Evolutionary conservation across 257 asterid genomes (phyloP).

Genomic region (Anisodus tanguticus): DNA sequence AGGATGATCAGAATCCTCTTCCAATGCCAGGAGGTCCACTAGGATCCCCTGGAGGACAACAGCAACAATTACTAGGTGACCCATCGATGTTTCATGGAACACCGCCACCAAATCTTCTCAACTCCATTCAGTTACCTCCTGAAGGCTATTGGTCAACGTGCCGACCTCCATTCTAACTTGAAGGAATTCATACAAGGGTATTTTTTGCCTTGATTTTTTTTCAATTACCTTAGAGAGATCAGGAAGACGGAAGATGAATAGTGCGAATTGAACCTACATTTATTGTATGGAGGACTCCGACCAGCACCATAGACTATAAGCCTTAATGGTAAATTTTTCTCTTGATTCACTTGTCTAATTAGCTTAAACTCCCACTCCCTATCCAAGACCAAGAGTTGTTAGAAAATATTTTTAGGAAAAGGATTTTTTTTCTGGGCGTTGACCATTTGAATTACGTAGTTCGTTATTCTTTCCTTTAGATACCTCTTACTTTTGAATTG

Average conservation of each 20-base stretch:
- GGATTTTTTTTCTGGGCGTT: not conserved
- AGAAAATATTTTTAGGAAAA: not conserved
- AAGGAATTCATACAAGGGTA: not conserved
- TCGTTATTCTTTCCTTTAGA: not conserved
- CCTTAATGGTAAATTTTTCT: no score
- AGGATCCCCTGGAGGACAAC: constrained; percentile 49
- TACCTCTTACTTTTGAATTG: not conserved
- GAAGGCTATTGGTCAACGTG: constrained; percentile 74
- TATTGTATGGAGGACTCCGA: not conserved
- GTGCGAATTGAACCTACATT: not conserved
- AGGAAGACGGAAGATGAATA: not conserved
- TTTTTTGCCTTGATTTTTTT: not conserved
- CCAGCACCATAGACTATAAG: not conserved
- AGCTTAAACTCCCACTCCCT: not conserved
- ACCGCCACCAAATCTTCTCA: constrained; percentile 60
- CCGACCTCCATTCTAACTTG: constrained; percentile 56
- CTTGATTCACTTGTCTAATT: no score
- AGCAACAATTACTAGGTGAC: constrained; percentile 42
- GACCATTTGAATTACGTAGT: not conserved
- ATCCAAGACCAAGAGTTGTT: not conserved
- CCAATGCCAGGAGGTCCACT: constrained; percentile 24
- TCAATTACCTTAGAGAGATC: not conserved
- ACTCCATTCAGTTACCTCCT: constrained; percentile 60
- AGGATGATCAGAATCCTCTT: not conserved
- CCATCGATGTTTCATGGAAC: constrained; percentile 67